A percentile compares a stretch with the other conserved stretches of the same genome.
Evolutionary conservation across 495 filamentous ascomycete species (phyloP).

Genomic region (Geopyxis carbonaria): DNA sequence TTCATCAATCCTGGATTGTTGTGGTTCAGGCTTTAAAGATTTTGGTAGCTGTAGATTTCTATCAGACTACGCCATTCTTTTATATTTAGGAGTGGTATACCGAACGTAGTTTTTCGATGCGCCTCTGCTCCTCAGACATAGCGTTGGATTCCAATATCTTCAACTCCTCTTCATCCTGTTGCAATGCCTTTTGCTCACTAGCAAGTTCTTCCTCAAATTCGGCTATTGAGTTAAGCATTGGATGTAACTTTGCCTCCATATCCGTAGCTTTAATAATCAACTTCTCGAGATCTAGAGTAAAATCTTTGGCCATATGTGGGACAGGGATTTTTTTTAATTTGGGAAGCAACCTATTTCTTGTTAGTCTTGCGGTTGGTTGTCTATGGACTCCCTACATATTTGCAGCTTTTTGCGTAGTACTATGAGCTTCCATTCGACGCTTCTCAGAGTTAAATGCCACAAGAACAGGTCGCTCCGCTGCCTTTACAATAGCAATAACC

Average conservation of each 20-base stretch:
- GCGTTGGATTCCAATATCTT: conserved; percentile 18
- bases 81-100: conserved; percentile 7
- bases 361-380: not conserved
- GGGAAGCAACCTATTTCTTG: conserved; percentile 7
- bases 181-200: conserved; percentile 12
- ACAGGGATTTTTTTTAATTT: conserved; percentile 14
- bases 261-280: conserved; percentile 17
- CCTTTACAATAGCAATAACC: conserved; percentile 13
- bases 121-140: conserved; percentile 12
- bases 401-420: conserved; percentile 4
- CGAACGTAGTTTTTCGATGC: conserved; percentile 14
- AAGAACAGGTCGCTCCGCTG: conserved; percentile 16
- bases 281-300: conserved; percentile 15
- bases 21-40: conserved; percentile 8
- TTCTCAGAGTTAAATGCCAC: conserved; percentile 19
- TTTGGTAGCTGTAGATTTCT: conserved; percentile 13
- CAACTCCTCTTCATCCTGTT: conserved; percentile 11
- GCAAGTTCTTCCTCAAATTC: conserved; percentile 19
- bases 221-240: conserved; percentile 19
- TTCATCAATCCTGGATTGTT: conserved; percentile 11
- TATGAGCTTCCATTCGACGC: conserved; percentile 14
- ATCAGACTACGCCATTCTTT: not conserved
- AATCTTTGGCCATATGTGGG: conserved; percentile 18
- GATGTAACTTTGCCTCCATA: conserved; percentile 16
- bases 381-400: not conserved